Percentiles rank a stretch among this genome's conserved stretches.
Conservation (phyloP, 2,329 filamentous ascomycete species). For the Cyanodermella asteris region DNA sequence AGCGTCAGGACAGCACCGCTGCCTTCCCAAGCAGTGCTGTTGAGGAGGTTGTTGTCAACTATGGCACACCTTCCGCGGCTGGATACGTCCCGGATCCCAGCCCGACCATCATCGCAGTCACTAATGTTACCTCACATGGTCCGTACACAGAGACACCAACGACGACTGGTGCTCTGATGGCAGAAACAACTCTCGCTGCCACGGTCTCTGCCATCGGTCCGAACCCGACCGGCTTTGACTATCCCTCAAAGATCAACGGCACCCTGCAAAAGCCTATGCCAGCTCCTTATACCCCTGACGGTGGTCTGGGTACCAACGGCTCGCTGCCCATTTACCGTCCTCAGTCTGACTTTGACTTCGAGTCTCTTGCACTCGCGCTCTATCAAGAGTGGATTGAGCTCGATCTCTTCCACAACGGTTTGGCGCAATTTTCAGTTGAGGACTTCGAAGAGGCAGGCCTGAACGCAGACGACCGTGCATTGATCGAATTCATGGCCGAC, state of each 20-base stretch:
- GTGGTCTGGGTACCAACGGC: constrained; percentile 61
- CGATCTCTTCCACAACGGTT: constrained; percentile 58
- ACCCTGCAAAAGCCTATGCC: constrained; percentile 44
- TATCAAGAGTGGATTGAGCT: constrained; percentile 54
- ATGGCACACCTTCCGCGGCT: no score
- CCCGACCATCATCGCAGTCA: constrained; percentile 26
- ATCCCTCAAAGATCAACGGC: constrained; percentile 50
- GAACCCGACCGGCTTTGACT: constrained; percentile 40
- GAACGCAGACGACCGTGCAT: constrained; percentile 42
- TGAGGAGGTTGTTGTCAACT: no score
- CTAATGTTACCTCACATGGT: constrained; percentile 44
- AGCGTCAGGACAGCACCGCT: no score
- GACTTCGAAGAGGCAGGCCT: constrained; percentile 51
- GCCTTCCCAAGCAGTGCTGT: no score
- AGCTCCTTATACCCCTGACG: constrained; percentile 48
- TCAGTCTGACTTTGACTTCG: constrained; percentile 63
- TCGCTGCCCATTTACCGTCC: constrained; percentile 53
- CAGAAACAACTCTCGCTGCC: constrained; percentile 32
- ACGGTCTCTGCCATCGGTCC: constrained; percentile 37
- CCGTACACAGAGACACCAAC: constrained; percentile 44
- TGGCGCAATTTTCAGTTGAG: constrained; percentile 43
- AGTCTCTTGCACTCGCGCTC: constrained; percentile 33
- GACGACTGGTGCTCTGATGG: constrained; percentile 42
- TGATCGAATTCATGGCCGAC: constrained; percentile 56
- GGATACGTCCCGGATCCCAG: no score